These are phyloP conservation scores for Somion occarium DNA, from an alignment of 1,284 basidiomycete genomes.

Conservation along the genomic window DNA sequence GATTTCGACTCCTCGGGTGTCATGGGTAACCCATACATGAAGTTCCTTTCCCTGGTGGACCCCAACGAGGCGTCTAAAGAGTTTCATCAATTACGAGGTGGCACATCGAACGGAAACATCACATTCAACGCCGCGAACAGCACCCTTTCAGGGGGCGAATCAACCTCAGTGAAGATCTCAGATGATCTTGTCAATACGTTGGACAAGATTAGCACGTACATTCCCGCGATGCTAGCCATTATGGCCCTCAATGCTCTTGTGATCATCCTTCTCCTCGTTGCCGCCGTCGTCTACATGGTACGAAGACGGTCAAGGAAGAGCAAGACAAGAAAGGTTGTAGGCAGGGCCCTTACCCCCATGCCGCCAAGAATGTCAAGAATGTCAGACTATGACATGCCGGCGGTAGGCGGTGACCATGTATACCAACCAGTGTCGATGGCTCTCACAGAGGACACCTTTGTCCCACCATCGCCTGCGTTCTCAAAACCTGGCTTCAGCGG, in stretches of 20 bases:
- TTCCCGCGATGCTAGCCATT: conserved; percentile 67
- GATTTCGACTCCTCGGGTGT: conserved; percentile 59
- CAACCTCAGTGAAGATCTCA: conserved; percentile 46
- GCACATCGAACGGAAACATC: conserved; percentile 56
- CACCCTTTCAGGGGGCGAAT: conserved; percentile 18
- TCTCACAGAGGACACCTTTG: conserved; percentile 67
- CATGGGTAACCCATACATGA: conserved; percentile 73
- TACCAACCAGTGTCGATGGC: conserved; percentile 77
- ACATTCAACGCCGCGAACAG: conserved; percentile 56
- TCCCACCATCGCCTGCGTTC: conserved; percentile 62
- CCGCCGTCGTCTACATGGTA: conserved; percentile 47
- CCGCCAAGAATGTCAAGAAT: conserved; percentile 29
- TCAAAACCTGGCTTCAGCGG: conserved; percentile 36
- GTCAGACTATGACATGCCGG: conserved; percentile 18
- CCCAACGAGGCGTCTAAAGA: conserved; percentile 64
- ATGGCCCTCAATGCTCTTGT: conserved; percentile 70
- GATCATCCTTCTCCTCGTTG: conserved; percentile 48
- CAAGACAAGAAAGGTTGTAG: conserved; percentile 31
- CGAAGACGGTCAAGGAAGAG: conserved; percentile 33
- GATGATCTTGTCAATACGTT: conserved; percentile 51
- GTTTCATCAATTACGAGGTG: conserved; percentile 64
- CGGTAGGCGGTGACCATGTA: conserved; percentile 28
- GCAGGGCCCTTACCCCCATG: conserved; percentile 48
- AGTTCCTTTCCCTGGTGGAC: conserved; percentile 63
- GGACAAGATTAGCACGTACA: conserved; percentile 52